phyloP scores from a whole-genome alignment of 2,329 filamentous ascomycete genomes.

The Scorias spongiosa region DNA sequence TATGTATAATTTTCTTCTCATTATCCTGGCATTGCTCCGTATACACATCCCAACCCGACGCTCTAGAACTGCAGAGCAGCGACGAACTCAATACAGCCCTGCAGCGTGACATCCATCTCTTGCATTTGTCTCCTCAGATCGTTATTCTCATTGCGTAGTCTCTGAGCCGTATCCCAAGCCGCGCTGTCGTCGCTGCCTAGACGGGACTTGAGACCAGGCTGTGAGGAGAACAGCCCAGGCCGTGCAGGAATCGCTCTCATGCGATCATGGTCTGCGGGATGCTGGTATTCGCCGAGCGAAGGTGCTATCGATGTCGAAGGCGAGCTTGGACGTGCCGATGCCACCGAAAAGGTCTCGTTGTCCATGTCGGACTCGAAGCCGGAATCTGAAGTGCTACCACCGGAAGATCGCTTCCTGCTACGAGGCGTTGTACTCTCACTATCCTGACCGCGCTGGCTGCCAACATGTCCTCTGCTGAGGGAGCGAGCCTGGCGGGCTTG shows the following conservation, averaged over 20 bases:
- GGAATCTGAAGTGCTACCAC: constrained; percentile 32
- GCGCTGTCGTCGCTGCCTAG: constrained; percentile 20
- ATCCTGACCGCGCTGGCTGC: constrained; percentile 1
- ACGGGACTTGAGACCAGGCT: constrained; percentile 8
- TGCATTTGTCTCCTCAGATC: constrained; percentile 36
- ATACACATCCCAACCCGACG: not conserved
- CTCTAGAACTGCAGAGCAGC: constrained; percentile 8
- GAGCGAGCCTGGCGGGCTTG: constrained; percentile 11
- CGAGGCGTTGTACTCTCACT: constrained; percentile 7
- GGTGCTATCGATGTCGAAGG: constrained; percentile 21
- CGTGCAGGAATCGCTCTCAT: constrained; percentile 16
- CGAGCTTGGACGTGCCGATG: constrained; percentile 28
- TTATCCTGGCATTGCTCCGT: not conserved
- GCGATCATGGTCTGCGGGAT: constrained; percentile 1
- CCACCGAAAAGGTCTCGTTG: constrained; percentile 31
- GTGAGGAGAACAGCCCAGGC: constrained; percentile 11
- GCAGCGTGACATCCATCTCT: constrained; percentile 39
- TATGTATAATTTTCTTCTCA: not conserved
- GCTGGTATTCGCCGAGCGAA: constrained; percentile 13
- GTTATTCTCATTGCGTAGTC: constrained; percentile 40
- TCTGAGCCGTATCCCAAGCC: constrained; percentile 38
- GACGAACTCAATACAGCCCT: constrained; percentile 41
- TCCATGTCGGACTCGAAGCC: constrained; percentile 46
- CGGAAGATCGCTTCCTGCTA: constrained; percentile 13
- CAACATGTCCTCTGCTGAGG: constrained; percentile 1